A percentile compares a stretch with the other conserved stretches of the same genome.
These are phyloP conservation scores for Zygoascus ofunaensis DNA, from an alignment of 805 yeast species.

Conservation along the genomic window DNA sequence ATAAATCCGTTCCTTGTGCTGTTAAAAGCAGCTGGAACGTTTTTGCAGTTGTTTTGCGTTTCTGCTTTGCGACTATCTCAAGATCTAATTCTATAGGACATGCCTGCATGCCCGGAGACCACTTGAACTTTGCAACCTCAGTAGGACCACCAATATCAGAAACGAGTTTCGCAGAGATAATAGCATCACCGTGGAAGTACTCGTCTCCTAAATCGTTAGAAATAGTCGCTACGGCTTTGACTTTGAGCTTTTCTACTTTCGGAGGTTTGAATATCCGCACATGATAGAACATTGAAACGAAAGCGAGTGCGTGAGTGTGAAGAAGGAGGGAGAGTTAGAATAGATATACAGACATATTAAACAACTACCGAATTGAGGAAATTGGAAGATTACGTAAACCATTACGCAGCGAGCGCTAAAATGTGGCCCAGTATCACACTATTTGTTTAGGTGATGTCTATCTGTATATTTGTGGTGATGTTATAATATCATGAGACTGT, in stretches of 20 bases:
- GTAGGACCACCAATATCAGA: not conserved
- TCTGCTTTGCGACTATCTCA: not conserved
- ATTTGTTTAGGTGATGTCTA: too few species aligned
- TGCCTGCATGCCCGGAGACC: slow-evolving; percentile 13
- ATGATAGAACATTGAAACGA: slow-evolving; percentile 32
- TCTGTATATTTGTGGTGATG: too few species aligned
- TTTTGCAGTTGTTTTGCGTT: too few species aligned
- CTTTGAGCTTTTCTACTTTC: not conserved
- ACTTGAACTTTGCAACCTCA: slow-evolving; percentile 1
- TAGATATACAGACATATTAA: too few species aligned
- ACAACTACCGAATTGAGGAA: too few species aligned
- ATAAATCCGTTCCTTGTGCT: not conserved
- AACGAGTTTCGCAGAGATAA: slow-evolving; percentile 4
- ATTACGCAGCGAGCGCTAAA: too few species aligned
- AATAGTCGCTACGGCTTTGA: slow-evolving; percentile 20
- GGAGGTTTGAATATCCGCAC: slow-evolving; percentile 31
- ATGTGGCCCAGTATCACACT: too few species aligned
- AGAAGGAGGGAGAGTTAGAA: too few species aligned
- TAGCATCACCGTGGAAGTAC: slow-evolving; percentile 29
- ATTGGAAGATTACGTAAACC: too few species aligned
- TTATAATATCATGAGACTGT: too few species aligned
- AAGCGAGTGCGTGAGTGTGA: too few species aligned
- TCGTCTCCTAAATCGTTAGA: slow-evolving; percentile 36
- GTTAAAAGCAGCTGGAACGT: too few species aligned
- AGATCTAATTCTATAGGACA: not conserved